Conservation (phyloP, 1,284 basidiomycete genomes). For the Cryptococcus jaspeensis region DNA sequence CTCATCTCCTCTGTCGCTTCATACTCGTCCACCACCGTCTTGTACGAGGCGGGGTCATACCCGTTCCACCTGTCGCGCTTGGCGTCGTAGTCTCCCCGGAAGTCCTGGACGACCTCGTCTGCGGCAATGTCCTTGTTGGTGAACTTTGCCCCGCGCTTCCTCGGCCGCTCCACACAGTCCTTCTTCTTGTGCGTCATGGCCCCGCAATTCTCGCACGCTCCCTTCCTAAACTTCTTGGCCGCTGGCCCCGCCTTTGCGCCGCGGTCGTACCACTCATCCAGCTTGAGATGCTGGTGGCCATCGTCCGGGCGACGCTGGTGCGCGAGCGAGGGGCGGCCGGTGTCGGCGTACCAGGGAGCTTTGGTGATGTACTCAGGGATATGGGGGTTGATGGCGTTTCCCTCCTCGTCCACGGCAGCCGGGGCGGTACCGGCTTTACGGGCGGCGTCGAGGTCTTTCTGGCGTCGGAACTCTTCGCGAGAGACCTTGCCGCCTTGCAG, state of each 20-base stretch:
- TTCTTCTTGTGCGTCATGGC: slow-evolving; percentile 87
- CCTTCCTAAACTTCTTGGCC: slow-evolving; percentile 94
- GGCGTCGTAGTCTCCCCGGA: slow-evolving; percentile 82
- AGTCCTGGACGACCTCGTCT: slow-evolving; percentile 83
- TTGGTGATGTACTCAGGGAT: slow-evolving; percentile 97
- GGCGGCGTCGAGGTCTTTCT: slow-evolving; percentile 93
- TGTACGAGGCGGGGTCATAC: slow-evolving; percentile 86
- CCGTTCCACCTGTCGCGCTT: slow-evolving; percentile 99
- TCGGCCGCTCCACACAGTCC: slow-evolving; percentile 94
- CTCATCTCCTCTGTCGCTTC: slow-evolving; percentile 88
- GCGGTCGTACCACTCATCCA: slow-evolving; percentile 90
- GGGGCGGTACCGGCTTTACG: slow-evolving; percentile 97
- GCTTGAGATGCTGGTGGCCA: slow-evolving; percentile 64
- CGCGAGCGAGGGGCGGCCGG: slow-evolving; percentile 81
- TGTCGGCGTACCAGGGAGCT: slow-evolving; percentile 97
- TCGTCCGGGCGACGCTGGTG: slow-evolving; percentile 81
- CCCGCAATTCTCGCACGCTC: slow-evolving; percentile 98
- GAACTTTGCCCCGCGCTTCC: slow-evolving; percentile 93
- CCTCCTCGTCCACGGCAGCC: slow-evolving; percentile 90
- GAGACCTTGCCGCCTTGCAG: slow-evolving; percentile 70
- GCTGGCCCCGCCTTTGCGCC: slow-evolving; percentile 82
- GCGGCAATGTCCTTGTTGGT: slow-evolving; percentile 85
- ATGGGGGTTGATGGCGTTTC: slow-evolving; percentile 94
- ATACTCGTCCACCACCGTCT: slow-evolving; percentile 87
- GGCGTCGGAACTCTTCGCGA: slow-evolving; percentile 85